Conservation (phyloP, 2,329 filamentous ascomycete species). For the Meredithiella fracta region DNA sequence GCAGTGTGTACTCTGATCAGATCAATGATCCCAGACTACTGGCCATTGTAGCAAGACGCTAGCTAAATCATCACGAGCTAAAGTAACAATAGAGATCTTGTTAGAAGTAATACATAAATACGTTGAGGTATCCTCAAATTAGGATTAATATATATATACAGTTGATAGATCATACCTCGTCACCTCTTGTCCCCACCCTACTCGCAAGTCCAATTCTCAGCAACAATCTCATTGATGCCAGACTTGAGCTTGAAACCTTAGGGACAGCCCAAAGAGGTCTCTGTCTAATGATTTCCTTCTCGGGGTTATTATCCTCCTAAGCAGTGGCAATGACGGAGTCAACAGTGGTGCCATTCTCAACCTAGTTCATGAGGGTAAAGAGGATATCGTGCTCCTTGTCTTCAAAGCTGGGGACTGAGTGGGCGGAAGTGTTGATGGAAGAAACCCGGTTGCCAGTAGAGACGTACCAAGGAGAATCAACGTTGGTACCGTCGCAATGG, state of each 20-base stretch:
- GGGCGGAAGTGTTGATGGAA: conserved; percentile 23
- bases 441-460: conserved; percentile 25
- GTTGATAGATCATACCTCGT: not conserved
- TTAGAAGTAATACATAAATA: too few relatives aligned
- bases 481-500: conserved; percentile 27
- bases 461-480: conserved; percentile 21
- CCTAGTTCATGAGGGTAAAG: conserved; percentile 25
- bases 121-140: not conserved
- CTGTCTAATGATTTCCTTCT: conserved; percentile 26
- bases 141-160: not conserved
- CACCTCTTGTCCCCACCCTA: not conserved
- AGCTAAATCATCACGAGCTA: too few relatives aligned
- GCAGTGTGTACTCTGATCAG: too few relatives aligned
- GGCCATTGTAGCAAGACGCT: too few relatives aligned
- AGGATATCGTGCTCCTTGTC: conserved; percentile 24
- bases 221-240: conserved; percentile 7
- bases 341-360: conserved; percentile 21
- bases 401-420: conserved; percentile 22
- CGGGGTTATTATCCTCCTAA: conserved; percentile 19
- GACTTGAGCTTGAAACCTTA: conserved; percentile 12
- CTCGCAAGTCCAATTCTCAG: conserved; percentile 11
- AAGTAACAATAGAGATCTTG: too few relatives aligned
- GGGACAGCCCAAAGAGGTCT: conserved; percentile 30
- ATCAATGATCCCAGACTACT: too few relatives aligned
- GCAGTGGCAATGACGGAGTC: conserved; percentile 23